These are phyloP conservation scores for Arachis stenosperma DNA, from an alignment of 306 rosid species.

Conservation along the genomic window DNA sequence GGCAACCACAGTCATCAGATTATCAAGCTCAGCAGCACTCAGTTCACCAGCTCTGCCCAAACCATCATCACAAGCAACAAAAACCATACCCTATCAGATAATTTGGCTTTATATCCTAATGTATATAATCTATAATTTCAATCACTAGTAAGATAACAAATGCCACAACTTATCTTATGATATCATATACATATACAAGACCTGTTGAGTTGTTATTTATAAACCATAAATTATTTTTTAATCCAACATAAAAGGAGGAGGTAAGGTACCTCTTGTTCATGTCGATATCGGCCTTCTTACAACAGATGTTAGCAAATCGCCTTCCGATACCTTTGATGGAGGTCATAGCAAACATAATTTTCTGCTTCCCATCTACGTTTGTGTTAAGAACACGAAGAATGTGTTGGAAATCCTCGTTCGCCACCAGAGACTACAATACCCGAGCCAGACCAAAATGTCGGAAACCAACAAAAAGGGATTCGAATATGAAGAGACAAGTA, in stretches of 20 bases:
- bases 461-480: background rate
- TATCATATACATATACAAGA: no score
- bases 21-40: constrained; percentile 61
- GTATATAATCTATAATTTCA: no score
- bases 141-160: background rate
- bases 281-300: constrained; percentile 63
- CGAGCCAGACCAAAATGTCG: background rate
- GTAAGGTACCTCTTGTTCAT: constrained; percentile 52
- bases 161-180: background rate
- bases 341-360: constrained; percentile 57
- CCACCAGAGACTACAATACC: constrained; percentile 49
- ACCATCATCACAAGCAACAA: background rate
- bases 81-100: background rate
- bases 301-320: constrained; percentile 51
- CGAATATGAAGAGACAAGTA: background rate
- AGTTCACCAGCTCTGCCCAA: constrained; percentile 54
- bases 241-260: no score
- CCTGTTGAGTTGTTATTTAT: no score
- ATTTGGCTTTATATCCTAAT: background rate
- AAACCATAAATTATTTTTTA: no score
- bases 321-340: constrained; percentile 63
- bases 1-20: constrained; percentile 53
- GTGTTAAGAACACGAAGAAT: constrained; percentile 63
- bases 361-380: constrained; percentile 62
- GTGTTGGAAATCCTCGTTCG: constrained; percentile 63